Percentiles rank a stretch among this genome's conserved stretches.
Evolutionary conservation across 1,284 basidiomycete genomes (phyloP).

Genomic region (Naganishia albida): DNA sequence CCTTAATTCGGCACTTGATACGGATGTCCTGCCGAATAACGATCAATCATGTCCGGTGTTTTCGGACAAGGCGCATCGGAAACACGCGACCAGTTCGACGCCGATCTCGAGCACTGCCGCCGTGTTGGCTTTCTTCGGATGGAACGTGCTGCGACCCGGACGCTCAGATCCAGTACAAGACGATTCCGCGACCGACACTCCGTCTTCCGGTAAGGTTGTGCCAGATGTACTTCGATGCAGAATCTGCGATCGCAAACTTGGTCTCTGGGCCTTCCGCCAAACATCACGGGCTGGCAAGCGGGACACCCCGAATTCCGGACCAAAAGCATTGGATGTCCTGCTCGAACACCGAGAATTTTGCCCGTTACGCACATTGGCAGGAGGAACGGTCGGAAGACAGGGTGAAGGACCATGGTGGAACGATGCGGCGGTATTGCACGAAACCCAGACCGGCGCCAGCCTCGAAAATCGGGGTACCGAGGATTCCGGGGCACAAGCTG

Average conservation of each 20-base stretch:
- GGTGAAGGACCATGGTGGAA: constrained; percentile 3
- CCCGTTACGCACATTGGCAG: constrained; percentile 15
- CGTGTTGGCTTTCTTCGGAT: constrained; percentile 20
- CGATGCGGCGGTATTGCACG: constrained; percentile 14
- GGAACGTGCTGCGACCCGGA: constrained; percentile 18
- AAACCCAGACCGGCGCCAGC: neutral
- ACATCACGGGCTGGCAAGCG: neutral
- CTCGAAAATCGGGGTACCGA: neutral
- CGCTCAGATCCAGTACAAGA: neutral
- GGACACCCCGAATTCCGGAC: neutral
- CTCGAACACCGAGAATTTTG: constrained; percentile 24
- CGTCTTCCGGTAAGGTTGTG: neutral
- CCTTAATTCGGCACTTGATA: constrained; percentile 4
- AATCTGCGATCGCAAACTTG: constrained; percentile 24
- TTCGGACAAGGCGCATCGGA: neutral
- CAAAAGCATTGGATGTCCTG: constrained; percentile 15
- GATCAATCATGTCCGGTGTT: too few relatives aligned
- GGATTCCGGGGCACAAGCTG: neutral
- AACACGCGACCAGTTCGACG: constrained; percentile 13
- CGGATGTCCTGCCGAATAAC: neutral
- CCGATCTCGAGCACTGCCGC: constrained; percentile 20
- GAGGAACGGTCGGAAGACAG: neutral
- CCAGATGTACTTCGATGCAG: constrained; percentile 24
- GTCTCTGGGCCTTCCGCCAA: constrained; percentile 16
- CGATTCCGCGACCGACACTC: neutral